Conservation (phyloP, 768 basidiomycete genomes). For the Daedalea quercina region DNA sequence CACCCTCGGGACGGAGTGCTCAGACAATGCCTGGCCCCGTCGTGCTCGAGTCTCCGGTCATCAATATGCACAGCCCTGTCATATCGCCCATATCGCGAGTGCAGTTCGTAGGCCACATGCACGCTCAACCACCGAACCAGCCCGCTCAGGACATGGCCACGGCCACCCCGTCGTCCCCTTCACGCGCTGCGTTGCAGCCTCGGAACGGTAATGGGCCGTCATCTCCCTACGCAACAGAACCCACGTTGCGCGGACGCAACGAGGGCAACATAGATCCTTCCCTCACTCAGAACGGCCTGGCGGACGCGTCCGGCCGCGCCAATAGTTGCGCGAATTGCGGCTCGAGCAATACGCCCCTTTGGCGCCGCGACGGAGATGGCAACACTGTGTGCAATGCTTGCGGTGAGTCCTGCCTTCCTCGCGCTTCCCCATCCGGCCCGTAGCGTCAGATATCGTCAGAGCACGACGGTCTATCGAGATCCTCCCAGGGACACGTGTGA, state of each 20-base stretch:
- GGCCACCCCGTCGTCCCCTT: constrained; percentile 16
- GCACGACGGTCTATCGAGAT: constrained; percentile 4
- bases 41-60: constrained; percentile 46
- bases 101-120: constrained; percentile 31
- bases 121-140: constrained; percentile 23
- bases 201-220: constrained; percentile 26
- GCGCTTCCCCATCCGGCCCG: constrained; percentile 21
- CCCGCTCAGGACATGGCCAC: constrained; percentile 19
- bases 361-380: constrained; percentile 77
- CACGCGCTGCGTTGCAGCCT: constrained; percentile 25
- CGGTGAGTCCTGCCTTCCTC: constrained; percentile 52
- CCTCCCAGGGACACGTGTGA: constrained; percentile 33
- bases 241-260: constrained; percentile 17
- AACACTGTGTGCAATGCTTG: constrained; percentile 87
- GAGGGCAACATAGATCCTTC: constrained; percentile 19
- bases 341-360: constrained; percentile 73
- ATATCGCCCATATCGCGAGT: constrained; percentile 39
- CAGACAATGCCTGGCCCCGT: constrained; percentile 32
- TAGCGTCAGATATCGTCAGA: constrained; percentile 10
- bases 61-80: constrained; percentile 42
- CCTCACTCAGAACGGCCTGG: constrained; percentile 10
- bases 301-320: constrained; percentile 1
- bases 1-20: not conserved
- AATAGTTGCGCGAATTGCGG: constrained; percentile 63
- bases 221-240: constrained; percentile 18